Evolutionary conservation across 169 alveolate genomes (phyloP).

Genomic region (Babesia bigemina): DNA sequence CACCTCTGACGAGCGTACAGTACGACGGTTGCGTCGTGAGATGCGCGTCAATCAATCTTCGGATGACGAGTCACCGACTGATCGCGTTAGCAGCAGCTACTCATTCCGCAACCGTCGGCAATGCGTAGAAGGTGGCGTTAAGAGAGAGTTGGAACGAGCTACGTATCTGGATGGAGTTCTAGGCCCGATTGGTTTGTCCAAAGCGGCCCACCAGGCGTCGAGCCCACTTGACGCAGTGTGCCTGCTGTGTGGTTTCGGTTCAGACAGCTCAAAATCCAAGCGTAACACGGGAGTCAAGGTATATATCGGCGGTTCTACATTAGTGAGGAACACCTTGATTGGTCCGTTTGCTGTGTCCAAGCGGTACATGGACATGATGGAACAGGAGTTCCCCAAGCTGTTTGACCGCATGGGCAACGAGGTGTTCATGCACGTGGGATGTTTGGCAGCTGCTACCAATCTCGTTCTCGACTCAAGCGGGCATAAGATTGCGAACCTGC

Average conservation of each 20-base stretch:
- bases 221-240: not conserved
- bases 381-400: conserved; percentile 23
- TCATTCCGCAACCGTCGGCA: conserved; percentile 4
- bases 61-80: conserved; percentile 8
- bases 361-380: conserved; percentile 7
- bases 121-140: not conserved
- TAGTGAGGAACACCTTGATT: conserved; percentile 25
- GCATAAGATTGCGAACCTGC: conserved; percentile 20
- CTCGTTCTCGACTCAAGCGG: conserved; percentile 18
- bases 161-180: not conserved
- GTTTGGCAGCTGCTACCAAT: conserved; percentile 26
- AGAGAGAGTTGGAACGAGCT: conserved; percentile 3
- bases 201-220: not conserved
- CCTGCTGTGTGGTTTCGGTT: conserved; percentile 18
- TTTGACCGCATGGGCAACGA: conserved; percentile 23
- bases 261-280: not conserved
- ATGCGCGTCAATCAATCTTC: conserved; percentile 1
- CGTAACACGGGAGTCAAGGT: conserved; percentile 1
- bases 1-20: not conserved
- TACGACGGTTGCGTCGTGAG: not conserved
- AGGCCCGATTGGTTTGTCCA: conserved; percentile 13
- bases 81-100: not conserved
- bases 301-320: conserved; percentile 28
- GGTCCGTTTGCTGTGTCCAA: conserved; percentile 38
- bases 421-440: conserved; percentile 41